These are phyloP conservation scores for Dioszegia hungarica DNA, from an alignment of 768 basidiomycete species.

Conservation along the genomic window DNA sequence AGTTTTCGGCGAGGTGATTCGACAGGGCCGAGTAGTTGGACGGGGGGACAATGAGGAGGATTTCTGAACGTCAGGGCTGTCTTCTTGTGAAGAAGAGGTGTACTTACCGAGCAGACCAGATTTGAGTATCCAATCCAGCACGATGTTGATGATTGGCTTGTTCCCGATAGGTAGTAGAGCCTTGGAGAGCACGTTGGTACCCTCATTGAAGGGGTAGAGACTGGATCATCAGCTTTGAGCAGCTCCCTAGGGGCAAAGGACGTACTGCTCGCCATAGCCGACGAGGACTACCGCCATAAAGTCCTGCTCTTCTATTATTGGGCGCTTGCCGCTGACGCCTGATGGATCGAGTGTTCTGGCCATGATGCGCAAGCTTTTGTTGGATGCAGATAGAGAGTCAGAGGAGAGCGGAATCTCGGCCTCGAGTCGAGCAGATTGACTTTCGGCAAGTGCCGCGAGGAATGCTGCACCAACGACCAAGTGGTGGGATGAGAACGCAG, in stretches of 20 bases:
- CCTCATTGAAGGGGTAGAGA: slow-evolving; percentile 55
- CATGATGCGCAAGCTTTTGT: slow-evolving; percentile 4
- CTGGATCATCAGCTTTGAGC: slow-evolving; percentile 24
- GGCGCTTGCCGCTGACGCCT: slow-evolving; percentile 12
- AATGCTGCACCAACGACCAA: too few relatives aligned
- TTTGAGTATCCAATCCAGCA: slow-evolving; percentile 78
- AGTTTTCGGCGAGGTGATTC: slow-evolving; percentile 77
- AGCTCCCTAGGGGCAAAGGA: too few relatives aligned
- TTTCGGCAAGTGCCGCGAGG: not conserved
- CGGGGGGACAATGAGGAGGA: slow-evolving; percentile 74
- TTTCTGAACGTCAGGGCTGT: slow-evolving; percentile 55
- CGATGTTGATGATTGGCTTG: slow-evolving; percentile 77
- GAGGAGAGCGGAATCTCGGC: too few relatives aligned
- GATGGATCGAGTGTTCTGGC: slow-evolving; percentile 10
- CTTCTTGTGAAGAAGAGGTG: not conserved
- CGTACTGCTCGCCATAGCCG: slow-evolving; percentile 88
- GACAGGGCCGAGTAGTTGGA: slow-evolving; percentile 59
- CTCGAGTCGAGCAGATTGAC: not conserved
- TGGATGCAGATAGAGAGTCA: too few relatives aligned
- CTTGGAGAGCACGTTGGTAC: slow-evolving; percentile 63
- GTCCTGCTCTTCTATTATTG: slow-evolving; percentile 52
- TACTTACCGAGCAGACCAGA: slow-evolving; percentile 72
- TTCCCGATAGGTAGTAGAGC: slow-evolving; percentile 83
- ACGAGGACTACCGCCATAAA: slow-evolving; percentile 84
- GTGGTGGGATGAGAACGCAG: too few relatives aligned